phyloP scores from a whole-genome alignment of 1,139 yeast species.

The Yamadazyma diospyri region DNA sequence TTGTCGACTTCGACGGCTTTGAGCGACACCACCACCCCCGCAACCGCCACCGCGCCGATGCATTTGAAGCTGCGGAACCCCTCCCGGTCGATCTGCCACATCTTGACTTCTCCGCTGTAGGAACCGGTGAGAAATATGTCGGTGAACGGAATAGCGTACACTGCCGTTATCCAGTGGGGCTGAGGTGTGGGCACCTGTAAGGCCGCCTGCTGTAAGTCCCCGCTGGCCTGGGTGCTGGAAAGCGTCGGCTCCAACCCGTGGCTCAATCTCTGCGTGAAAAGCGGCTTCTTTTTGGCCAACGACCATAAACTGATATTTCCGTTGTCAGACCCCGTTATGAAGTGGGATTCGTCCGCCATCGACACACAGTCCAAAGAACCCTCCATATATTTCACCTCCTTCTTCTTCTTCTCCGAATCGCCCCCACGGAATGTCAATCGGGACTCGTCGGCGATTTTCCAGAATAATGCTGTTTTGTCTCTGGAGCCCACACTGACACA shows the following conservation, averaged over 20 bases:
- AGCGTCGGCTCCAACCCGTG: slow-evolving; percentile 71
- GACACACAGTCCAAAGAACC: slow-evolving; percentile 90
- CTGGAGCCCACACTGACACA: slow-evolving; percentile 95
- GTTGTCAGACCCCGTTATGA: slow-evolving; percentile 92
- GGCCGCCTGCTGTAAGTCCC: slow-evolving; percentile 51
- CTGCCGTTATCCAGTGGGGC: slow-evolving; percentile 83
- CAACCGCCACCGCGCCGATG: slow-evolving; percentile 55
- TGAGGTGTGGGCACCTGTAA: slow-evolving; percentile 62
- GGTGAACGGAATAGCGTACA: slow-evolving; percentile 85
- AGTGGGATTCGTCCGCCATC: slow-evolving; percentile 90
- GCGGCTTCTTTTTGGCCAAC: slow-evolving; percentile 82
- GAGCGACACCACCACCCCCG: slow-evolving; percentile 72
- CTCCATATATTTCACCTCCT: slow-evolving; percentile 46
- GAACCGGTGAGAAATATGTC: slow-evolving; percentile 87
- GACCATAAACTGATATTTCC: slow-evolving; percentile 90
- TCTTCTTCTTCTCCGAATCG: slow-evolving; percentile 50
- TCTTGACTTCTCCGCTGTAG: slow-evolving; percentile 69
- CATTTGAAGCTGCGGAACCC: slow-evolving; percentile 57
- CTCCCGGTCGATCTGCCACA: slow-evolving; percentile 69
- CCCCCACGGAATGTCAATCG: slow-evolving; percentile 93
- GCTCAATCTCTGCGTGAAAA: slow-evolving; percentile 61
- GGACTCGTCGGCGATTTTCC: slow-evolving; percentile 96
- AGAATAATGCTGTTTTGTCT: slow-evolving; percentile 90
- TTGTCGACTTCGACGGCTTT: slow-evolving; percentile 58
- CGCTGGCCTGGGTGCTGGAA: slow-evolving; percentile 55